Conservation (phyloP, 495 filamentous ascomycete genomes). For the Hypomontagnella submonticulosa region DNA sequence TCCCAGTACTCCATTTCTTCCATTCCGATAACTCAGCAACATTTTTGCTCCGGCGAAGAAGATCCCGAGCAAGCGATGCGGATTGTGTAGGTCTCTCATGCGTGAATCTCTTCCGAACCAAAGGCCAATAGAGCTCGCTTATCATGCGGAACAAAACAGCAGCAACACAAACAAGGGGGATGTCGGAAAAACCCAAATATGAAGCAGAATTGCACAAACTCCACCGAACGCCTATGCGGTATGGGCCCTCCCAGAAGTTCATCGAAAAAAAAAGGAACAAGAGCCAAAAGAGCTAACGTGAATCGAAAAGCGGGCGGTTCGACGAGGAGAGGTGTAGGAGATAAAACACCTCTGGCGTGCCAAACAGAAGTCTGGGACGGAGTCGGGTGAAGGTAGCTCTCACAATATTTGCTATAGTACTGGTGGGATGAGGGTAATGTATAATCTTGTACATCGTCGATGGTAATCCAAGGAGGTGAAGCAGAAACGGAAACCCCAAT, state of each 20-base stretch:
- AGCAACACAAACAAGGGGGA: conserved; percentile 12
- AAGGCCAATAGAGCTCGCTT: conserved; percentile 20
- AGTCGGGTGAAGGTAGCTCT: conserved; percentile 9
- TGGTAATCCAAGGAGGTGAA: conserved; percentile 25
- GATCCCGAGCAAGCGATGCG: conserved; percentile 5
- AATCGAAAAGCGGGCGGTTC: conserved; percentile 23
- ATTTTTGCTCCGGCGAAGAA: conserved; percentile 10
- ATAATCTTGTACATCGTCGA: conserved; percentile 23
- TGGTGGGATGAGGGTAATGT: conserved; percentile 20
- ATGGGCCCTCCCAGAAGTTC: conserved; percentile 31
- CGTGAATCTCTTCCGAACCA: conserved; percentile 15
- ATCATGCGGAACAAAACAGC: conserved; percentile 30
- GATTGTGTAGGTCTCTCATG: not conserved
- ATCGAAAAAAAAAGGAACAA: conserved; percentile 30
- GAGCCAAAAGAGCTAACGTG: conserved; percentile 17
- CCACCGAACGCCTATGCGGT: conserved; percentile 46
- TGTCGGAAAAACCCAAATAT: not conserved
- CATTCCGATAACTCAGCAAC: conserved; percentile 7
- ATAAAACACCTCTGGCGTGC: conserved; percentile 3
- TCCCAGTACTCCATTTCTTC: conserved; percentile 2
- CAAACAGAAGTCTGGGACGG: conserved; percentile 7
- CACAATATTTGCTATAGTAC: conserved; percentile 24
- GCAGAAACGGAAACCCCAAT: conserved; percentile 14
- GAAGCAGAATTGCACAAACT: conserved; percentile 24
- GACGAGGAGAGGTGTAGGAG: conserved; percentile 12